phyloP scores from a whole-genome alignment of 169 alveolate species.

The Amoebophrya sp. region DNA sequence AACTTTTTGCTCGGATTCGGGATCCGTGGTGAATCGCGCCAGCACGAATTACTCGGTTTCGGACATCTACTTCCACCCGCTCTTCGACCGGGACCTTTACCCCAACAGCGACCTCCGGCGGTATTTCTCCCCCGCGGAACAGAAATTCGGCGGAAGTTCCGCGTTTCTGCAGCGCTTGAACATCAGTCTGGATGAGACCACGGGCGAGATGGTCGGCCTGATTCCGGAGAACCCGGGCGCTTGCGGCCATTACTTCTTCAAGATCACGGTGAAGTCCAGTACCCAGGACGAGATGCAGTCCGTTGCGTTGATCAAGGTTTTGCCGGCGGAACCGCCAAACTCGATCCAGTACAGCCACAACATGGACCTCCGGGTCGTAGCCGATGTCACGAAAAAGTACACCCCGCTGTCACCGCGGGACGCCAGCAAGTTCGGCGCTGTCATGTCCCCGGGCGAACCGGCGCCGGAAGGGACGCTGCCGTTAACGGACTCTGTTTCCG shows the following conservation, averaged over 20 bases:
- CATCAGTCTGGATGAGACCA: not conserved
- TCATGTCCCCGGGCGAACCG: too few species aligned
- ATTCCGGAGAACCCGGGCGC: not conserved
- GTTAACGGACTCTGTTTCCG: too few species aligned
- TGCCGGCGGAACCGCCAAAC: not conserved
- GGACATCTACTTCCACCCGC: not conserved
- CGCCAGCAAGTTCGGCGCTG: too few species aligned
- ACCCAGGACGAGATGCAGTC: constrained; percentile 1
- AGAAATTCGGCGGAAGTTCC: not conserved
- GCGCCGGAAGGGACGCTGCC: too few species aligned
- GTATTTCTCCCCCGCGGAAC: not conserved
- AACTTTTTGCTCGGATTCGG: not conserved
- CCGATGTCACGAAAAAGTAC: too few species aligned
- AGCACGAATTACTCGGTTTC: not conserved
- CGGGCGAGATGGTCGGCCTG: not conserved
- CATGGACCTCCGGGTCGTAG: too few species aligned
- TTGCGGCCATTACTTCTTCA: not conserved
- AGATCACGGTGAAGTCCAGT: not conserved
- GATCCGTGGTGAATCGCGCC: not conserved
- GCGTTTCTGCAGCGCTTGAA: not conserved
- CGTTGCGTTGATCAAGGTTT: not conserved
- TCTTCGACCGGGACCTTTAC: not conserved
- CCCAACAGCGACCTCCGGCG: constrained; percentile 11
- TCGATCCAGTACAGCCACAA: not conserved
- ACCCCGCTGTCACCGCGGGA: too few species aligned